Evolutionary conservation across 768 basidiomycete species (phyloP).

Genomic region (Clitopilus passeckerianus): DNA sequence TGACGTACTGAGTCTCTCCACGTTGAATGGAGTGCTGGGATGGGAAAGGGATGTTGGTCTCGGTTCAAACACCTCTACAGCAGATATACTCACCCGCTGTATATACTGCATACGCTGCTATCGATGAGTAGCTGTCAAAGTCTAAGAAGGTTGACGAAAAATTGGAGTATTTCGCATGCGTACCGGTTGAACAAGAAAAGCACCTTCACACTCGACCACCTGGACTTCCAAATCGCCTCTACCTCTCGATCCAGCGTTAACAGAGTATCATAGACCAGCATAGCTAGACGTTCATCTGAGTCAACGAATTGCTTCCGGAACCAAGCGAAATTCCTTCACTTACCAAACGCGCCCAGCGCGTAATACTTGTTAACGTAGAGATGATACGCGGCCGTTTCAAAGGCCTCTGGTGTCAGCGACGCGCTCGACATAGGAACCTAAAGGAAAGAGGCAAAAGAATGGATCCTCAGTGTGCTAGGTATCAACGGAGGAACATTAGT

Average conservation of each 20-base stretch:
- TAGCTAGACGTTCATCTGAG: slow-evolving; percentile 5
- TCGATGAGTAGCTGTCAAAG: background rate
- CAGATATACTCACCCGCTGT: background rate
- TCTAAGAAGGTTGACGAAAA: background rate
- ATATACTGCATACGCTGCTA: background rate
- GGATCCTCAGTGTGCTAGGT: slow-evolving; percentile 1
- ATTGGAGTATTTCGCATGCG: background rate
- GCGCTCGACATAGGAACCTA: slow-evolving; percentile 2
- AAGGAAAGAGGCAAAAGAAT: background rate
- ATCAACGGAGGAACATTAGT: background rate
- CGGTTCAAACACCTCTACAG: background rate
- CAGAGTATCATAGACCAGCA: slow-evolving; percentile 9
- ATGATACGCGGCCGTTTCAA: slow-evolving; percentile 4
- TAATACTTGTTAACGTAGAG: slow-evolving; percentile 10
- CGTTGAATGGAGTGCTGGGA: background rate
- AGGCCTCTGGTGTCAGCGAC: slow-evolving; percentile 6
- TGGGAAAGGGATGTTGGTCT: background rate
- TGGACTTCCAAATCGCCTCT: slow-evolving; percentile 6
- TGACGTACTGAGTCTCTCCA: background rate
- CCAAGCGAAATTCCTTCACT: background rate
- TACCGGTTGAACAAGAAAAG: slow-evolving; percentile 12
- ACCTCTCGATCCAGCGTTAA: slow-evolving; percentile 11
- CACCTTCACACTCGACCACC: slow-evolving; percentile 9
- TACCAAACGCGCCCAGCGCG: slow-evolving; percentile 6
- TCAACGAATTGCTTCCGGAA: background rate